A percentile compares a stretch with the other conserved stretches of the same genome.
Conservation (phyloP, 2,329 filamentous ascomycete genomes). For the Monilinia fructigena region DNA sequence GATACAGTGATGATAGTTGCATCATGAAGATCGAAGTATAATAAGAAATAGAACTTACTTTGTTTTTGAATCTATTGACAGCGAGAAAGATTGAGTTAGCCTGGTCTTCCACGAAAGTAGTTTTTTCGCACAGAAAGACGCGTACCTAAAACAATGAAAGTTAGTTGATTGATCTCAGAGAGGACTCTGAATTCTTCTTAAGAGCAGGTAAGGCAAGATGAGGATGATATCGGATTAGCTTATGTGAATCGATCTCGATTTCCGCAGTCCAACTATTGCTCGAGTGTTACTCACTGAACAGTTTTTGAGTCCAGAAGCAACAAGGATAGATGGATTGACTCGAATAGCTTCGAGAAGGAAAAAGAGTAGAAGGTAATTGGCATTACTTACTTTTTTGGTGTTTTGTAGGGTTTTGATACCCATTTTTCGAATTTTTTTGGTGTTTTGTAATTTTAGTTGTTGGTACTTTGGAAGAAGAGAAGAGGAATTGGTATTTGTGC, state of each 20-base stretch:
- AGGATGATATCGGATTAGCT: neutral
- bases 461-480: neutral
- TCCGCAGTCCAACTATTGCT: neutral
- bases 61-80: neutral
- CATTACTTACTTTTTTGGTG: neutral
- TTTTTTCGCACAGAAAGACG: neutral
- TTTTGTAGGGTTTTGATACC: neutral
- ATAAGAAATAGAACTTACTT: neutral
- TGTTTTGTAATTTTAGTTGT: neutral
- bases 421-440: constrained; percentile 2
- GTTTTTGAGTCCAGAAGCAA: neutral
- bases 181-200: neutral
- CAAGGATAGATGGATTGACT: neutral
- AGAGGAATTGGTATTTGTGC: no score
- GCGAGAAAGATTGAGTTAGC: neutral
- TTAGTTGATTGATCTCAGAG: neutral
- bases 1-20: neutral
- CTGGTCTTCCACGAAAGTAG: neutral
- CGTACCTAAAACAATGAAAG: neutral
- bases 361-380: neutral
- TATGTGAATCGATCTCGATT: neutral
- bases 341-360: no score
- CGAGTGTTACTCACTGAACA: no score
- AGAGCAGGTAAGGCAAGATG: neutral
- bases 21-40: neutral